Evolutionary conservation across 495 filamentous ascomycete species (phyloP).

Genomic region (Hyaloscypha variabilis): DNA sequence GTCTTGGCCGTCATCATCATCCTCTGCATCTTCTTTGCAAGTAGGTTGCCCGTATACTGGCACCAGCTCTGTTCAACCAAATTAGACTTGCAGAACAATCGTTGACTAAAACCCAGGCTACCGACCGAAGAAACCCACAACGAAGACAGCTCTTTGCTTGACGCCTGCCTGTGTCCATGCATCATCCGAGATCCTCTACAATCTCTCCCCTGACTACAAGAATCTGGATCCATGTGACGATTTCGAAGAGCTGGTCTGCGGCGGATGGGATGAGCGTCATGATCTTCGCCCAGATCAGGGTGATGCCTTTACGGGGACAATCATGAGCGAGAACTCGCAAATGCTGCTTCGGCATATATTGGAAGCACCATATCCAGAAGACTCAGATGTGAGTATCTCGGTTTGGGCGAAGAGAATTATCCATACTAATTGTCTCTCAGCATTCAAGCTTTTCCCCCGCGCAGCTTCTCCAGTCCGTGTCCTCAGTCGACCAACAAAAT

Average conservation of each 20-base stretch:
- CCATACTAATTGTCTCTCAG: slow-evolving; percentile 27
- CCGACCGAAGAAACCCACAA: background rate
- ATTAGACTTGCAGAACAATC: background rate
- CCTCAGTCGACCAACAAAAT: slow-evolving; percentile 57
- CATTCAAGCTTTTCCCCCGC: slow-evolving; percentile 50
- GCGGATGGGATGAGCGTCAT: slow-evolving; percentile 65
- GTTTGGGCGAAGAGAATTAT: background rate
- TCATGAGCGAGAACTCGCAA: slow-evolving; percentile 62
- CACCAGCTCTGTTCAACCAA: background rate
- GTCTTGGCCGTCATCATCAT: slow-evolving; percentile 15
- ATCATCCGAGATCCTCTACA: slow-evolving; percentile 67
- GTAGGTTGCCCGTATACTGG: slow-evolving; percentile 11
- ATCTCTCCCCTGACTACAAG: slow-evolving; percentile 64
- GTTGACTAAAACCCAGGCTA: slow-evolving; percentile 1
- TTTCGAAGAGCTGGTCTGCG: slow-evolving; percentile 72
- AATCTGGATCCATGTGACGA: slow-evolving; percentile 68
- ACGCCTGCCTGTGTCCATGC: slow-evolving; percentile 70
- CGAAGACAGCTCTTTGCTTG: slow-evolving; percentile 43
- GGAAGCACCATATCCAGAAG: slow-evolving; percentile 55
- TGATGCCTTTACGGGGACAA: slow-evolving; percentile 57
- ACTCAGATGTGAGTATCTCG: slow-evolving; percentile 37
- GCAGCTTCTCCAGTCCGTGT: slow-evolving; percentile 33
- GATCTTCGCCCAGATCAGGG: slow-evolving; percentile 70
- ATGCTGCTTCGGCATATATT: slow-evolving; percentile 64
- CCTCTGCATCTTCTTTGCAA: slow-evolving; percentile 27